These are phyloP conservation scores for Filobasidium floriforme DNA, from an alignment of 768 basidiomycete genomes.

Conservation along the genomic window DNA sequence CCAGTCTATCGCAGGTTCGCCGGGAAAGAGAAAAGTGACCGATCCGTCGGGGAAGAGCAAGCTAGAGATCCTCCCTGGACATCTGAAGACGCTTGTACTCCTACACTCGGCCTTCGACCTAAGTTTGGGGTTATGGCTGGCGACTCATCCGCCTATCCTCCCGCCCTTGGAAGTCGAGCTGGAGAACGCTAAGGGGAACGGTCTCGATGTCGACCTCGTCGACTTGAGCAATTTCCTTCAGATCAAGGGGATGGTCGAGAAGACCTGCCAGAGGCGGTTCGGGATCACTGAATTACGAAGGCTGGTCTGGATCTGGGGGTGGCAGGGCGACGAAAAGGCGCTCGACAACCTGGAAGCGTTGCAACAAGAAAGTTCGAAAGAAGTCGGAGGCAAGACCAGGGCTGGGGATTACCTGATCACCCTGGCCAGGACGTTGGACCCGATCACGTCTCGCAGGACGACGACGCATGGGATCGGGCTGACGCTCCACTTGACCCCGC, in stretches of 20 bases:
- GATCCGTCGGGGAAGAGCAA: conserved; percentile 9
- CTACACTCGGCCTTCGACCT: conserved; percentile 42
- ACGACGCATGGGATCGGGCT: conserved; percentile 43
- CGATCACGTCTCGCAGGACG: conserved; percentile 28
- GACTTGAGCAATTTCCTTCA: conserved; percentile 37
- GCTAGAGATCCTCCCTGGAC: conserved; percentile 30
- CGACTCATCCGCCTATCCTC: conserved; percentile 41
- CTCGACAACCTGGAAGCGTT: conserved; percentile 11
- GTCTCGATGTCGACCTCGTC: conserved; percentile 29
- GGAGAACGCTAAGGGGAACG: conserved; percentile 2
- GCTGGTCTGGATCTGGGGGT: conserved; percentile 42
- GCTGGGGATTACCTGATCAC: conserved; percentile 23
- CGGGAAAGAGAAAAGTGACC: background rate
- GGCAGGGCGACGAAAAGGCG: conserved; percentile 29
- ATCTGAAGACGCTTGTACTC: conserved; percentile 37
- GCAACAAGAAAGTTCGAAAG: background rate
- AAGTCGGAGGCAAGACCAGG: background rate
- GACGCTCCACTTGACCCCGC: conserved; percentile 33
- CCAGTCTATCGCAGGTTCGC: background rate
- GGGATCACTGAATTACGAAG: conserved; percentile 34
- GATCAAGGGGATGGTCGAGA: conserved; percentile 38
- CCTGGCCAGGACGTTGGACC: conserved; percentile 38
- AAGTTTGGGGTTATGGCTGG: conserved; percentile 39
- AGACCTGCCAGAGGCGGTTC: conserved; percentile 36
- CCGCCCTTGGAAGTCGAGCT: conserved; percentile 28